Base-by-base conservation (phyloP, 345 rosid genomes). In the Hypericum perforatum region DNA sequence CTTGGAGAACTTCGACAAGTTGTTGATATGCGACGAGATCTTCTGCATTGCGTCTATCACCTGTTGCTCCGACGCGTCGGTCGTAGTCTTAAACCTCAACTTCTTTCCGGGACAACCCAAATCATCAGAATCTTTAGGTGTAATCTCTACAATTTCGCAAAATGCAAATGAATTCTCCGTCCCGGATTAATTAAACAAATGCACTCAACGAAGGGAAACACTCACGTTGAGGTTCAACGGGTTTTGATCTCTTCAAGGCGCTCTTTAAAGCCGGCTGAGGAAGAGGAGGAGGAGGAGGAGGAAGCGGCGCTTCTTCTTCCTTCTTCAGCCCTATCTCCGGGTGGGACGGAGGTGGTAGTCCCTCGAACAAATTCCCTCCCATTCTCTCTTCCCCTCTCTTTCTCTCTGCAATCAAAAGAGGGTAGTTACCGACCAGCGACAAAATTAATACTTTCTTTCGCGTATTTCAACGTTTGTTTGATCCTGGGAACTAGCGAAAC, bases 41-140 rank as follows among this genome's bases (percentile, higher is more conserved):
- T 83, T 92, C 75, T 80, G 80, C 97, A 92, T 89, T 9, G 97
- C 97, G 49, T 92, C 95, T 2, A 84, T 67, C 15, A 88, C 71
- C 77, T 92, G 95, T 9, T 64, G 70, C 53, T 82, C 94, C 0
- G 98, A 86, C 43, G 91, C 91, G 78, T 92, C 94, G 0, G 86
- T 84, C 36, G 90, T 82, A 9, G 84, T 92, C 76, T 89, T 89
- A 67, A 92, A 92, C 76, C 91, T 85, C 68, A 85, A 62, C 45
- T 82, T 74, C 68, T 76, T 66, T 56, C 32, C 65, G 5, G 65
- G 36, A 22, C 32, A 1, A 22, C 32, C 32, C 5, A 29, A 10
- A 12, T 43, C 62, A 38, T 7, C 11, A 7, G 48, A 22, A 9
- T 61, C 84, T 69, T 58, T 82, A 54, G 72, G 71, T 6, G 52